Evolutionary conservation across 768 basidiomycete genomes (phyloP).

Genomic region (Amanita inopinata): DNA sequence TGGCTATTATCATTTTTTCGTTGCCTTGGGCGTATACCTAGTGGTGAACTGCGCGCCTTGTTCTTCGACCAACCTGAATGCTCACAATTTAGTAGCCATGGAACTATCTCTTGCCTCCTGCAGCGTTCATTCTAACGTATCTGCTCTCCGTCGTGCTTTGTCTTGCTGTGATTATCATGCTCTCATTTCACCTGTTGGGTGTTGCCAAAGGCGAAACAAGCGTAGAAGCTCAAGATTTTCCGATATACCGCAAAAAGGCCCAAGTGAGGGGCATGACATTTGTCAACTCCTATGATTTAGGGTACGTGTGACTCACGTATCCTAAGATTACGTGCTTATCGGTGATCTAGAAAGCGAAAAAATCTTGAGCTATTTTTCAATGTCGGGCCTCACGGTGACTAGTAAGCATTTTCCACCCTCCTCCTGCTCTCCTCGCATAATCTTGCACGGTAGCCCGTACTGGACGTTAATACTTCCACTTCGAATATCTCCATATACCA

Average conservation of each 20-base stretch:
- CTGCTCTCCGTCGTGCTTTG: slow-evolving; percentile 2
- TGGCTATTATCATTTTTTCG: slow-evolving; percentile 53
- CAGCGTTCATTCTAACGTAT: slow-evolving; percentile 64
- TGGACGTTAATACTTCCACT: slow-evolving; percentile 80
- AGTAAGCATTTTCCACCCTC: slow-evolving; percentile 39
- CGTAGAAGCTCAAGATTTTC: slow-evolving; percentile 86
- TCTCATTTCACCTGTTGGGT: slow-evolving; percentile 63
- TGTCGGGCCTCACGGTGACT: slow-evolving; percentile 55
- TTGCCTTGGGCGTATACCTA: slow-evolving; percentile 47
- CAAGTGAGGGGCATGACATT: slow-evolving; percentile 63
- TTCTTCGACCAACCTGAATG: background rate
- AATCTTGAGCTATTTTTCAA: slow-evolving; percentile 89
- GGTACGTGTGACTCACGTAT: slow-evolving; percentile 30
- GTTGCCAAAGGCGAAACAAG: slow-evolving; percentile 72
- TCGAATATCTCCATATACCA: slow-evolving; percentile 69
- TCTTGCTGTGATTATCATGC: slow-evolving; percentile 37
- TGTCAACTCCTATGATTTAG: slow-evolving; percentile 87
- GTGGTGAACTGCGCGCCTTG: slow-evolving; percentile 22
- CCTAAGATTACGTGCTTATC: background rate
- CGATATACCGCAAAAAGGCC: slow-evolving; percentile 64
- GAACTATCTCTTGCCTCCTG: slow-evolving; percentile 54
- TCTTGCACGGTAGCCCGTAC: slow-evolving; percentile 39
- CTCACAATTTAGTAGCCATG: slow-evolving; percentile 29
- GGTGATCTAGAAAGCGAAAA: slow-evolving; percentile 31
- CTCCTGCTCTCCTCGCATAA: background rate